Conservation (phyloP, 352 stramenopile species). For the Phytophthora tentaculata region DNA sequence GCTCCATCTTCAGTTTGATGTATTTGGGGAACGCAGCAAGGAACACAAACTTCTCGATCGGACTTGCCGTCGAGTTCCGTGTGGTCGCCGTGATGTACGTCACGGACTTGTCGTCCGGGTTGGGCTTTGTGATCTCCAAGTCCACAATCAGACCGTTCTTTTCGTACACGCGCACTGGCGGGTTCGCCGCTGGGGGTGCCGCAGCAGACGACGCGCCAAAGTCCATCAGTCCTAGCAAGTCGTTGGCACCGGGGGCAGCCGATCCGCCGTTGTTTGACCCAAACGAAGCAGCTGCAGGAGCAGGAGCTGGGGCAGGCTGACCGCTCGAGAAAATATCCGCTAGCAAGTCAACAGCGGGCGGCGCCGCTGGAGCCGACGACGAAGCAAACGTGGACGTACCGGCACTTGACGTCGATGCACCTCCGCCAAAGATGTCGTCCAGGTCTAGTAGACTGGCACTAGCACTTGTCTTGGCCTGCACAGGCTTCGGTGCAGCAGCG, state of each 20-base stretch:
- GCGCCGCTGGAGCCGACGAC: constrained; percentile 33
- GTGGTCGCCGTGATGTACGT: constrained; percentile 94
- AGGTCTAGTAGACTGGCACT: constrained; percentile 92
- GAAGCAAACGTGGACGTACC: constrained; percentile 28
- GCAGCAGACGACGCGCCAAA: constrained; percentile 56
- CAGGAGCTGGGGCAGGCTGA: constrained; percentile 36
- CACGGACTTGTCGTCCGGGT: constrained; percentile 91
- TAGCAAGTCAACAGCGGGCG: constrained; percentile 91
- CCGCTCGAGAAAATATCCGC: constrained; percentile 93
- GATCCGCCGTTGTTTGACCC: constrained; percentile 26
- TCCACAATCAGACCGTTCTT: constrained; percentile 96
- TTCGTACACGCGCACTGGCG: constrained; percentile 92
- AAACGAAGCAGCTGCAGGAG: constrained; percentile 20
- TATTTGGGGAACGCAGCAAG: constrained; percentile 97
- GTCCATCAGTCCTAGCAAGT: constrained; percentile 78
- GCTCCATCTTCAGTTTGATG: constrained; percentile 98
- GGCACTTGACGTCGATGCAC: constrained; percentile 36
- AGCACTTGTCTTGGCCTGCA: constrained; percentile 34
- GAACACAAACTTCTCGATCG: constrained; percentile 94
- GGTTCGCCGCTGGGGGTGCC: constrained; percentile 42
- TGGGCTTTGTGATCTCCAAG: constrained; percentile 93
- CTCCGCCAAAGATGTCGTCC: constrained; percentile 95
- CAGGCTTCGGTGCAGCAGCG: constrained; percentile 25
- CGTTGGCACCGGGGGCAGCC: constrained; percentile 32
- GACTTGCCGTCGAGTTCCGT: constrained; percentile 88